Conservation (phyloP, 202 grass and related monocot species). For the Sporobolus alterniflorus region DNA sequence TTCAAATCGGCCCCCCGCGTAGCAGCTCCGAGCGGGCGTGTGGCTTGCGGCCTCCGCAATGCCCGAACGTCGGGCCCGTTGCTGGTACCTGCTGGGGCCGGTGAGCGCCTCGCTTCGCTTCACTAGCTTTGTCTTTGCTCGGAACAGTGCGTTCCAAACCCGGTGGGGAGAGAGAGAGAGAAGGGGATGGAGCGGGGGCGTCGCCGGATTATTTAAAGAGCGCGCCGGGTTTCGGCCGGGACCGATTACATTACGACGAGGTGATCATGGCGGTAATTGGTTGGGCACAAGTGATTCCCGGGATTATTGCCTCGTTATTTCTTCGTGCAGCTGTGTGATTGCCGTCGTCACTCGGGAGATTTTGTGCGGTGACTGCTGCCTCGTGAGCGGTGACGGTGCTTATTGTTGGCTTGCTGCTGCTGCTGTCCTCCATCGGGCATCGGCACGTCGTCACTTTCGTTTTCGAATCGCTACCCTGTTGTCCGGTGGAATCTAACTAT, state of each 20-base stretch:
- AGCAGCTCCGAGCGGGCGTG: background rate
- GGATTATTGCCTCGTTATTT: background rate
- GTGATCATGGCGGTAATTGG: conserved; percentile 25
- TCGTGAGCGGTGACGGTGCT: too few species aligned
- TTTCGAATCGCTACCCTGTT: background rate
- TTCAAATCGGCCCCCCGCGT: background rate
- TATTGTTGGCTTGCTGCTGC: too few species aligned
- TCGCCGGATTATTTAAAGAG: conserved; percentile 41
- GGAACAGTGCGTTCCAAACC: conserved; percentile 47
- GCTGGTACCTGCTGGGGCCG: conserved; percentile 19
- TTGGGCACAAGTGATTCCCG: background rate
- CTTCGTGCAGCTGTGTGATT: background rate
- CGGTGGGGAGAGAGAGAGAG: conserved; percentile 34
- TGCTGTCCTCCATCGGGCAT: too few species aligned
- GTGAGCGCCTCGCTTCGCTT: conserved; percentile 13
- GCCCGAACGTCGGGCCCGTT: conserved; percentile 9
- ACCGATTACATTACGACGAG: background rate
- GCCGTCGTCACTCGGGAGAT: background rate
- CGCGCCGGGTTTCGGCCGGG: conserved; percentile 14
- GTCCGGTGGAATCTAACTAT: background rate
- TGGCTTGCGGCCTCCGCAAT: conserved; percentile 40
- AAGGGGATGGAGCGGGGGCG: background rate
- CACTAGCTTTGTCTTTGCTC: conserved; percentile 50
- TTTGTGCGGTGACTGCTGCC: background rate
- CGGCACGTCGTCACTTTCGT: background rate